Base-by-base conservation (phyloP, 805 yeast species). In the Vanderwaltozyma yarrowii region DNA sequence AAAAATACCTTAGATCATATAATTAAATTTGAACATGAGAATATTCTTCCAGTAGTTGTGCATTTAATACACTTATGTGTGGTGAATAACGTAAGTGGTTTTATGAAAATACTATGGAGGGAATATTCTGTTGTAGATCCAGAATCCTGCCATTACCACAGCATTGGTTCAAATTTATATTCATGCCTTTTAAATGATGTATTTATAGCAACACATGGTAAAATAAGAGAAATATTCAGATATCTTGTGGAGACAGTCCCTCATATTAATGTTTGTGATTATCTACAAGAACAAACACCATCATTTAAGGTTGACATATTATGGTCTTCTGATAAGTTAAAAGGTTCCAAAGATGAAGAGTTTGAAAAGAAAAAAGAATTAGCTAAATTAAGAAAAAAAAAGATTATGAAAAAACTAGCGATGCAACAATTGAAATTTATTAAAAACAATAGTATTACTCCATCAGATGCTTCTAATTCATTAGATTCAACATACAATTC, bases 401-500 rank as follows among this genome's bases (percentile, higher is more conserved):
- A 76, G 47, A 68, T 88, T 24, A 58, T 89, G 70, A 89, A 81
- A 1, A 84, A 80, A 41, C 73, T 89, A 53, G 82, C 80, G 45
- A 74, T 73, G 45, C 94, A 86, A 49, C 97, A 89, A 54, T 67
- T 73, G 28, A 71, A 69, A 62, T 92, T 89, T 61, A 73, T 81
- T 21, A 74, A 74, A 40, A 70, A 72, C 21, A 70, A 75, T 45
- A 47, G 56, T 23, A 61, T 62, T 2, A 54, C 49, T 13, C 35
- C 42, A 1, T 43, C 51, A 6, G 47, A 44, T 2, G 51, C 47
- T 8, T 52, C 36, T 11, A 17, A 12, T 32, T 2, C 8, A 5
- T 4, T 47, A 5, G 50, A 49, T 16, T 26, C 30, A 4, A 38
- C 43, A 8, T 18, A 30, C 4, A 36, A 41, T 7, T 17, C 16